phyloP scores from a whole-genome alignment of 257 asterid species.

The Jasminum sambac region DNA sequence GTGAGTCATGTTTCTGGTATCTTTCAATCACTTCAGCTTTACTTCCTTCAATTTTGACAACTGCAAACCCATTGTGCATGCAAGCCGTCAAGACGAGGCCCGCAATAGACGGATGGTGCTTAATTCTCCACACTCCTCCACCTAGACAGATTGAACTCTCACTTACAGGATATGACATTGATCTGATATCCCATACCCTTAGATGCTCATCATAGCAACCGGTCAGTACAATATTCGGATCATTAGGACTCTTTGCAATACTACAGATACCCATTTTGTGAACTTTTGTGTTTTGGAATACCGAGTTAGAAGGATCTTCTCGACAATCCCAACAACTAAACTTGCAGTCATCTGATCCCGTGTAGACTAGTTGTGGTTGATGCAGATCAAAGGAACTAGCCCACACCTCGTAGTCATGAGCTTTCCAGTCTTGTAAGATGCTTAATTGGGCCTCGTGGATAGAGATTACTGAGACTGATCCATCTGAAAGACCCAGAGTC shows the following conservation, averaged over 20 bases:
- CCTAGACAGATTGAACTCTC: slow-evolving; percentile 59
- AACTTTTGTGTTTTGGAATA: slow-evolving; percentile 61
- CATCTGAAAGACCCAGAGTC: slow-evolving; percentile 80
- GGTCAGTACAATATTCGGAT: slow-evolving; percentile 61
- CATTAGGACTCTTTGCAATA: slow-evolving; percentile 70
- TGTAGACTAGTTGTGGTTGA: slow-evolving; percentile 71
- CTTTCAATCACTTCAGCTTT: slow-evolving; percentile 51
- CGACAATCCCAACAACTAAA: slow-evolving; percentile 92
- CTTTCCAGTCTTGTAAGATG: slow-evolving; percentile 67
- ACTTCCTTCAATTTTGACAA: slow-evolving; percentile 46
- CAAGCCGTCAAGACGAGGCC: slow-evolving; percentile 77
- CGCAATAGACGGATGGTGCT: slow-evolving; percentile 64
- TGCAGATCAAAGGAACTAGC: slow-evolving; percentile 78
- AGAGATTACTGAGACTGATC: slow-evolving; percentile 72
- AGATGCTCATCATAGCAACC: slow-evolving; percentile 87
- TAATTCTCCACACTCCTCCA: slow-evolving; percentile 95
- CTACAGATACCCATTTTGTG: slow-evolving; percentile 89
- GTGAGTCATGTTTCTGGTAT: slow-evolving; percentile 63
- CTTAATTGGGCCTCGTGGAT: slow-evolving; percentile 50
- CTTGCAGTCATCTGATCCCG: slow-evolving; percentile 94
- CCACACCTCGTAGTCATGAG: slow-evolving; percentile 90
- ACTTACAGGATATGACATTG: slow-evolving; percentile 53
- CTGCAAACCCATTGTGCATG: slow-evolving; percentile 88
- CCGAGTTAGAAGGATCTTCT: slow-evolving; percentile 52
- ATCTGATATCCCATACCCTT: slow-evolving; percentile 84